phyloP scores from a whole-genome alignment of 2,329 filamentous ascomycete genomes.

The Trichoderma sp. region DNA sequence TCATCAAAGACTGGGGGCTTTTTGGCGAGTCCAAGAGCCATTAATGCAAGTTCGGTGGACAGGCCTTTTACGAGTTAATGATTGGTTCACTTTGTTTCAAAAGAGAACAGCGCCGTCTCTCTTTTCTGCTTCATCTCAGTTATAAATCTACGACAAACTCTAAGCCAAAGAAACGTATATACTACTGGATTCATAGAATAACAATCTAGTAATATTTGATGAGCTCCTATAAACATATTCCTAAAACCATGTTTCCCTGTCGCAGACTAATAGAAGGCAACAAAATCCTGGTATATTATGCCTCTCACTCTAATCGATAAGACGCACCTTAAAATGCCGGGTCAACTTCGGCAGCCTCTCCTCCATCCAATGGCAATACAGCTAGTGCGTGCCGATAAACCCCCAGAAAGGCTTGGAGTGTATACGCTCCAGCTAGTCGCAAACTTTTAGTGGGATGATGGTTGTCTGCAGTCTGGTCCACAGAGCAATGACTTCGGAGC shows the following conservation, averaged over 20 bases:
- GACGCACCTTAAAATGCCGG: background rate
- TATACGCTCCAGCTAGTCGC: background rate
- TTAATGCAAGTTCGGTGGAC: background rate
- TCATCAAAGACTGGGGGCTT: constrained; percentile 76
- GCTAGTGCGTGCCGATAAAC: background rate
- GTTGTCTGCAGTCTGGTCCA: background rate
- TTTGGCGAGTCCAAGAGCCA: constrained; percentile 48
- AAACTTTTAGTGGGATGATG: constrained; percentile 8
- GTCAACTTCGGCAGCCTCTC: background rate
- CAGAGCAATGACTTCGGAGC: background rate
- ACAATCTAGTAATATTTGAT: background rate
- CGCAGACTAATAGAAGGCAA: background rate
- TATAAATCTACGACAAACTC: background rate
- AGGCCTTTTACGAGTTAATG: background rate
- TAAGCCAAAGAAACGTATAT: background rate
- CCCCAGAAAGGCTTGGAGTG: background rate
- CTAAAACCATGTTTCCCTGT: background rate
- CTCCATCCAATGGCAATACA: background rate
- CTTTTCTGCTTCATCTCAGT: background rate
- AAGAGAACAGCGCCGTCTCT: background rate
- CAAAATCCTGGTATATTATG: background rate
- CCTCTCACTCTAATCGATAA: background rate
- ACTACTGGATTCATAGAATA: background rate
- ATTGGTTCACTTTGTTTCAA: background rate
- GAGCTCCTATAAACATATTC: background rate